Evolutionary conservation across 495 filamentous ascomycete genomes (phyloP).

Genomic region (Lepraria neglecta): DNA sequence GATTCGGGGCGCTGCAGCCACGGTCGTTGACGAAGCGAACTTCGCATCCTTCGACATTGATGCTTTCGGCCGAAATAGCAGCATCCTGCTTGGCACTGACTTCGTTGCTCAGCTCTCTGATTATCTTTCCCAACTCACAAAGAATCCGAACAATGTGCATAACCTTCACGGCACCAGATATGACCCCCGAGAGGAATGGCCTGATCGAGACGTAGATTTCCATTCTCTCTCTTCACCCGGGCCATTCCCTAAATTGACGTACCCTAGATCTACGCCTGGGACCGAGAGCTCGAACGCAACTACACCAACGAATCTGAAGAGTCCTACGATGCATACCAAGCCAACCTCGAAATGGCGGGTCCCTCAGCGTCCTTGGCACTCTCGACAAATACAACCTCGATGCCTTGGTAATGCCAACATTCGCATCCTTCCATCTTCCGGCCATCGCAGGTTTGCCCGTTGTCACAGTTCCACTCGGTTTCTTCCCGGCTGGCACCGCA

Average conservation of each 20-base stretch:
- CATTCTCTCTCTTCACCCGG: background rate
- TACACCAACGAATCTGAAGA: slow-evolving; percentile 28
- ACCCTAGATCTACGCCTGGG: slow-evolving; percentile 32
- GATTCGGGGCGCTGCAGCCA: slow-evolving; percentile 37
- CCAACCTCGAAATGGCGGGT: slow-evolving; percentile 27
- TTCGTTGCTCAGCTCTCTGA: slow-evolving; percentile 32
- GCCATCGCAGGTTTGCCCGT: slow-evolving; percentile 35
- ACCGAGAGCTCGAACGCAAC: slow-evolving; percentile 28
- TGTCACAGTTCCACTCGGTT: slow-evolving; percentile 42
- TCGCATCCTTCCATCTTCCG: slow-evolving; percentile 26
- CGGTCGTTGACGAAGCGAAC: slow-evolving; percentile 34
- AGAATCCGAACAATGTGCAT: slow-evolving; percentile 38
- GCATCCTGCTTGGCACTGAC: slow-evolving; percentile 32
- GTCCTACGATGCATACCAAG: slow-evolving; percentile 32
- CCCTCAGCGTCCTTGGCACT: slow-evolving; percentile 33
- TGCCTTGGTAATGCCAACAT: slow-evolving; percentile 40
- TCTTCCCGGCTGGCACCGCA: slow-evolving; percentile 30
- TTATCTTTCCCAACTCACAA: slow-evolving; percentile 35
- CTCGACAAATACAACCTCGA: slow-evolving; percentile 37
- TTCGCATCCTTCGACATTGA: slow-evolving; percentile 28
- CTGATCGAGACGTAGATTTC: slow-evolving; percentile 27
- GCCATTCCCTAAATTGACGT: background rate
- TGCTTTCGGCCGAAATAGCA: slow-evolving; percentile 20
- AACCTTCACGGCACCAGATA: slow-evolving; percentile 31
- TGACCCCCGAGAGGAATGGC: slow-evolving; percentile 33